These are phyloP conservation scores for Stylosanthes scabra DNA, from an alignment of 331 rosid species.

Conservation along the genomic window DNA sequence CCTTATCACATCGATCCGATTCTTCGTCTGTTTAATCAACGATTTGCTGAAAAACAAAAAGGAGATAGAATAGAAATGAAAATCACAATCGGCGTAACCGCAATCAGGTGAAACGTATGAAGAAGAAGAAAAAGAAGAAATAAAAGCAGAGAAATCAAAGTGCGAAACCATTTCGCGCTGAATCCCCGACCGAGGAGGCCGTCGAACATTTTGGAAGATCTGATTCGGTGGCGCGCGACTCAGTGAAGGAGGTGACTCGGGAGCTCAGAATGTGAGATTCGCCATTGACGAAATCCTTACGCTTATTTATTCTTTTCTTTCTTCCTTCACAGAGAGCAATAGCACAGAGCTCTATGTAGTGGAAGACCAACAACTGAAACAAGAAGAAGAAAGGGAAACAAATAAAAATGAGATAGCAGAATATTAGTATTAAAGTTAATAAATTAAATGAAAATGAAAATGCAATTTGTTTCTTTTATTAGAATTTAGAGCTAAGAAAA, in stretches of 20 bases:
- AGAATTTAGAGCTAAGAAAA: background rate
- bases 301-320: background rate
- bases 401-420: background rate
- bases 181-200: constrained; percentile 89
- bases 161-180: constrained; percentile 70
- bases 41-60: constrained; percentile 59
- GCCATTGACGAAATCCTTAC: constrained; percentile 34
- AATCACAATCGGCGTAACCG: background rate
- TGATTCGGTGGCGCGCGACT: constrained; percentile 38
- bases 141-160: constrained; percentile 21
- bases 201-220: constrained; percentile 72
- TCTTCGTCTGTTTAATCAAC: constrained; percentile 77
- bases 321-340: constrained; percentile 30
- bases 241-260: constrained; percentile 36
- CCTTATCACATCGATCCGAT: constrained; percentile 93
- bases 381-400: background rate
- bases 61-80: background rate
- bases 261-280: constrained; percentile 37
- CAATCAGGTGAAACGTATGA: constrained; percentile 13
- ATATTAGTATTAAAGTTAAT: background rate
- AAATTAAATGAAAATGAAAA: background rate
- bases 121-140: background rate
- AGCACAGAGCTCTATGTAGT: constrained; percentile 43
- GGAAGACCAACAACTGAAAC: constrained; percentile 32
- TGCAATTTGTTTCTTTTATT: background rate